Conservation (phyloP, 23 red algal genomes). For the Gracilaria domingensis region DNA sequence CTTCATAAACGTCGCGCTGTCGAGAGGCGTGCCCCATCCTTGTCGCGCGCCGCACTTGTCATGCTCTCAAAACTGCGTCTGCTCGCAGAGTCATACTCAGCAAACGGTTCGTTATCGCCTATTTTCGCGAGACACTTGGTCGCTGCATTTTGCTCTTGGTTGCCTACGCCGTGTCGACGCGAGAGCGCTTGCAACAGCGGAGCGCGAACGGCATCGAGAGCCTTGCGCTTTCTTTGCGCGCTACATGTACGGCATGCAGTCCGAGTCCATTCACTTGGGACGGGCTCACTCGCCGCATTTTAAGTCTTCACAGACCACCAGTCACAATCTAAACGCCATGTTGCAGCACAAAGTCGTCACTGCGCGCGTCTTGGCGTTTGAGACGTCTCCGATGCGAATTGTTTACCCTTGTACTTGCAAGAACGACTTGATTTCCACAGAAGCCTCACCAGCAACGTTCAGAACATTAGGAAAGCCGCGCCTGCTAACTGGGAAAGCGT, state of each 20-base stretch:
- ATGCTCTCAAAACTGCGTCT: not conserved
- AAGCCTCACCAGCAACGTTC: not conserved
- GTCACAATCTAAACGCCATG: not conserved
- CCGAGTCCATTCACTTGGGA: constrained; percentile 12
- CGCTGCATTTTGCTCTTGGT: too few relatives aligned
- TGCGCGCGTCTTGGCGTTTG: constrained; percentile 5
- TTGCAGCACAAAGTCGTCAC: not conserved
- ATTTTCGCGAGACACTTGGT: too few relatives aligned
- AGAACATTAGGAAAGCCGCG: not conserved
- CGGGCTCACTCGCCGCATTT: not conserved
- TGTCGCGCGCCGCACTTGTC: too few relatives aligned
- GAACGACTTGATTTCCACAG: constrained; percentile 4
- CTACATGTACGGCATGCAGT: constrained; percentile 26
- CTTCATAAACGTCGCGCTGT: too few relatives aligned
- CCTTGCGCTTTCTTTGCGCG: too few relatives aligned
- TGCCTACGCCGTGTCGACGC: too few relatives aligned
- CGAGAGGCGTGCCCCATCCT: too few relatives aligned
- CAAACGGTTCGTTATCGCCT: too few relatives aligned
- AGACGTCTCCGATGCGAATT: constrained; percentile 22
- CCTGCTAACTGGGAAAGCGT: not conserved
- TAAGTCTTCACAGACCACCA: not conserved
- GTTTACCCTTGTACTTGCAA: not conserved
- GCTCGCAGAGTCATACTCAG: not conserved
- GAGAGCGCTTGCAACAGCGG: too few relatives aligned
- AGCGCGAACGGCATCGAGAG: too few relatives aligned